Conservation (phyloP, 2,329 filamentous ascomycete species). For the Ascochyta lentis region DNA sequence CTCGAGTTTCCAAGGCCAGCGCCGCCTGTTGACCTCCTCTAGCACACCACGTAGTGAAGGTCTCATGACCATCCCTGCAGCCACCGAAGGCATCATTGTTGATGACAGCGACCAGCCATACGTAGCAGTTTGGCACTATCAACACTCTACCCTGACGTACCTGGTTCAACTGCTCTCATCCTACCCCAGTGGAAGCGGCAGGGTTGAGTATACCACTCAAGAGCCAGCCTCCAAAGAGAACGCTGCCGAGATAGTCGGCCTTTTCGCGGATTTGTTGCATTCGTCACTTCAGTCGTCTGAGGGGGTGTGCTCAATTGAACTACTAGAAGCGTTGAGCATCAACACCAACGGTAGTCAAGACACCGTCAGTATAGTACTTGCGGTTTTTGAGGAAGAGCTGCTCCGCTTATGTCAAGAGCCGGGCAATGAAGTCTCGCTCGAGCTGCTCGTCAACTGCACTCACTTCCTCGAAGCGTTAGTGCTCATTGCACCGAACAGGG, state of each 20-base stretch:
- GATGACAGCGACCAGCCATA: slow-evolving; percentile 74
- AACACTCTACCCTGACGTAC: slow-evolving; percentile 80
- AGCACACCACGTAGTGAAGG: slow-evolving; percentile 29
- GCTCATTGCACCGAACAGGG: slow-evolving; percentile 75
- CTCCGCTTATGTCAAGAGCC: slow-evolving; percentile 59
- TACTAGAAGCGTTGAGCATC: slow-evolving; percentile 40
- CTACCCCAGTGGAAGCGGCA: slow-evolving; percentile 63
- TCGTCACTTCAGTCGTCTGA: slow-evolving; percentile 43
- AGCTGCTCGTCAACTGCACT: slow-evolving; percentile 75
- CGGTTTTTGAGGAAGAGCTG: slow-evolving; percentile 78
- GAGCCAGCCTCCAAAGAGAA: slow-evolving; percentile 63
- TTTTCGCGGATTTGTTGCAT: slow-evolving; percentile 74
- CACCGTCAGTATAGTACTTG: slow-evolving; percentile 80
- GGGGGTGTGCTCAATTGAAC: slow-evolving; percentile 36
- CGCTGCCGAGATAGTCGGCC: slow-evolving; percentile 73
- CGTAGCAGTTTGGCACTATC: slow-evolving; percentile 75
- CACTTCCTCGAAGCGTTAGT: slow-evolving; percentile 80
- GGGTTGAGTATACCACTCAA: slow-evolving; percentile 55
- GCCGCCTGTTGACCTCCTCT: slow-evolving; percentile 30
- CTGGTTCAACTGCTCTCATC: slow-evolving; percentile 78
- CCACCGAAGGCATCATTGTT: slow-evolving; percentile 75
- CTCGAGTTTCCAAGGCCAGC: slow-evolving; percentile 30
- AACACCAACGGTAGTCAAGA: slow-evolving; percentile 66
- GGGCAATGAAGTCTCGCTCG: slow-evolving; percentile 67
- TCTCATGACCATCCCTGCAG: slow-evolving; percentile 67